These are phyloP conservation scores for Copromyces sp. DNA, from an alignment of 495 filamentous ascomycete species.

Conservation along the genomic window DNA sequence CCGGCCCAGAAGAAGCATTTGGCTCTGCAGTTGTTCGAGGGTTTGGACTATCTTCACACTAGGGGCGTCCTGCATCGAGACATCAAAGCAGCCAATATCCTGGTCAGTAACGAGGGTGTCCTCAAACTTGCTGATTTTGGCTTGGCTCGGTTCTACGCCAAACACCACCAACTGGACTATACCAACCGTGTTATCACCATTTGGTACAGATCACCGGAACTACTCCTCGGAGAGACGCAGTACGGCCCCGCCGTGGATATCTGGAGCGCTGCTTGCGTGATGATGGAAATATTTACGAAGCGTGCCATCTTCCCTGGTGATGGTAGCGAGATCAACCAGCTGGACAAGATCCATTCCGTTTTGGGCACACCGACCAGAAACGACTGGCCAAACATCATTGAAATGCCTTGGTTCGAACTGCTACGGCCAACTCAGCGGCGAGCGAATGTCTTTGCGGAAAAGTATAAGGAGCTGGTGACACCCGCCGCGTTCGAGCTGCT, in stretches of 20 bases:
- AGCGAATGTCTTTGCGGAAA: constrained; percentile 71
- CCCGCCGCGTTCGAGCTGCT: constrained; percentile 77
- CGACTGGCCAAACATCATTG: constrained; percentile 79
- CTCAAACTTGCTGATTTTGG: constrained; percentile 96
- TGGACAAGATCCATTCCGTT: constrained; percentile 91
- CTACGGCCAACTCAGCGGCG: constrained; percentile 65
- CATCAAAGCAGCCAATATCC: constrained; percentile 90
- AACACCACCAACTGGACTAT: constrained; percentile 86
- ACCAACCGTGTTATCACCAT: constrained; percentile 98
- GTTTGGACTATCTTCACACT: constrained; percentile 87
- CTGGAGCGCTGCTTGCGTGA: constrained; percentile 95
- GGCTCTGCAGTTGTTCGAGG: constrained; percentile 87
- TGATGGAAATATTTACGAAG: constrained; percentile 92
- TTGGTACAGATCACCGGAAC: constrained; percentile 92
- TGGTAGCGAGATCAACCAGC: constrained; percentile 85
- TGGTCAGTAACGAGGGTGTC: constrained; percentile 78
- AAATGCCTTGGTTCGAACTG: constrained; percentile 95
- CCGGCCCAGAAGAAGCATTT: constrained; percentile 87
- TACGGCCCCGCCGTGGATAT: constrained; percentile 95
- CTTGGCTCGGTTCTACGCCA: constrained; percentile 92
- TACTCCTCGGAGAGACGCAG: constrained; percentile 85
- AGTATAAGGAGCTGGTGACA: constrained; percentile 63
- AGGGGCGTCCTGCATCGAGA: constrained; percentile 92
- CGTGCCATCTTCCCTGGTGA: constrained; percentile 95
- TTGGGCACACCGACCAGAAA: constrained; percentile 76